Evolutionary conservation across 306 rosid genomes (phyloP), one percentile per base, ranked within the genome.

Genomic region (Fagus crenata): DNA sequence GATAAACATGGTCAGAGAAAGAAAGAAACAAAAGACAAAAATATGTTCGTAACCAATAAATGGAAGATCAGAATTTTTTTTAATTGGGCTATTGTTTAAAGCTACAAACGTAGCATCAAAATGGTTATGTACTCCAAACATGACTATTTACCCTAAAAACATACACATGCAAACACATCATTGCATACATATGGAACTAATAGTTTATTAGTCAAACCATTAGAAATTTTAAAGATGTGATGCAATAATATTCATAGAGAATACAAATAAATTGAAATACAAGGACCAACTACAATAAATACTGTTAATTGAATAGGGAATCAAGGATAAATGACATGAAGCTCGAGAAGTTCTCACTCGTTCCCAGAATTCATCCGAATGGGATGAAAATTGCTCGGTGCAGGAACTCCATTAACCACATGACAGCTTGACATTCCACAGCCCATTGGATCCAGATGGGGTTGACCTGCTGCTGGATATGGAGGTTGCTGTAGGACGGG

Each of bases 321-420:
- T 64, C 9, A 82, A 68, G 59, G 35, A 58, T 17, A 49, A 81
- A 60, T 65, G 56, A 33, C 58, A 7, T 6, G 69, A 14, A 81
- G 41, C 69, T 7, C 68, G 74, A 67, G 6, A 67, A 43, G 76
- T 77, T 77, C 99, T 92, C 77, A 96, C 99, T 85, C 93, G 41
- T 89, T 90, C 83, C 92, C 91, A 78, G 99, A 88, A 61, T 82
- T 91, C 87, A 87, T 87, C 63, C 89, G 87, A 59, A 91, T 92
- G 67, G 96, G 93, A 83, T 89, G 98, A 61, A 86, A 91, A 76
- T 88, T 91, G 86, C 91, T 86, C 3, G 96, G 88, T 69, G 96
- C 98, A 17, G 97, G 97, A 67, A 92, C 96, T 75, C 98, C 98
- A 80, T 96, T 92, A 75, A 92, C 99, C 42, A 91, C 93, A 73